Percentiles rank a stretch among this genome's conserved stretches.
Evolutionary conservation across 768 basidiomycete species (phyloP).

Genomic region (Leucocoprinus sp.): DNA sequence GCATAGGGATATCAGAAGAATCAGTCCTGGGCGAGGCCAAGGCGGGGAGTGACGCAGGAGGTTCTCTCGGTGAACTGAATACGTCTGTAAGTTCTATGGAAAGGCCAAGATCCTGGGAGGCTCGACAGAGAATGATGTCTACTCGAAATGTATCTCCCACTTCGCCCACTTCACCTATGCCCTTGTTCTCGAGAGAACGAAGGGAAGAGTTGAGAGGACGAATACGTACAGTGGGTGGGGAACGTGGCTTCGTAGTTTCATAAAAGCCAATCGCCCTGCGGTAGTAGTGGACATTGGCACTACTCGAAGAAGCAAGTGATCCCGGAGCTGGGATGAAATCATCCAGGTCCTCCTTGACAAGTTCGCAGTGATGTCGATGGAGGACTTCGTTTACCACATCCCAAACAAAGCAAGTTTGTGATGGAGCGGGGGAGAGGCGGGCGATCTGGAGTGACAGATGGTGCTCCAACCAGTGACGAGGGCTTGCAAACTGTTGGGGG

Average conservation of each 20-base stretch:
- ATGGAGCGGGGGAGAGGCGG: constrained; percentile 19
- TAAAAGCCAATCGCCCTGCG: constrained; percentile 5
- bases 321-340: constrained; percentile 3
- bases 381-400: constrained; percentile 32
- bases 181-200: constrained; percentile 3
- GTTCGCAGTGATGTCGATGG: constrained; percentile 34
- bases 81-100: constrained; percentile 6
- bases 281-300: constrained; percentile 5
- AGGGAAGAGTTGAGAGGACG: constrained; percentile 3
- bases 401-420: constrained; percentile 30
- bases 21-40: neutral
- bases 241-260: neutral
- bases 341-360: constrained; percentile 15
- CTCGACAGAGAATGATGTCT: constrained; percentile 9
- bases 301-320: neutral
- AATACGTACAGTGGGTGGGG: neutral
- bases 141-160: constrained; percentile 4
- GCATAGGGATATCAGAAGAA: constrained; percentile 1
- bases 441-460: constrained; percentile 33
- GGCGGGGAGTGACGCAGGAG: neutral
- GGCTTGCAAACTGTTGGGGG: constrained; percentile 26
- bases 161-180: constrained; percentile 1
- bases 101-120: constrained; percentile 3
- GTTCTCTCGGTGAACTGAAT: constrained; percentile 7
- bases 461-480: constrained; percentile 37